Percentiles rank a stretch among this genome's conserved stretches.
phyloP scores from a whole-genome alignment of 495 filamentous ascomycete genomes.

The Talaromyces ruber region DNA sequence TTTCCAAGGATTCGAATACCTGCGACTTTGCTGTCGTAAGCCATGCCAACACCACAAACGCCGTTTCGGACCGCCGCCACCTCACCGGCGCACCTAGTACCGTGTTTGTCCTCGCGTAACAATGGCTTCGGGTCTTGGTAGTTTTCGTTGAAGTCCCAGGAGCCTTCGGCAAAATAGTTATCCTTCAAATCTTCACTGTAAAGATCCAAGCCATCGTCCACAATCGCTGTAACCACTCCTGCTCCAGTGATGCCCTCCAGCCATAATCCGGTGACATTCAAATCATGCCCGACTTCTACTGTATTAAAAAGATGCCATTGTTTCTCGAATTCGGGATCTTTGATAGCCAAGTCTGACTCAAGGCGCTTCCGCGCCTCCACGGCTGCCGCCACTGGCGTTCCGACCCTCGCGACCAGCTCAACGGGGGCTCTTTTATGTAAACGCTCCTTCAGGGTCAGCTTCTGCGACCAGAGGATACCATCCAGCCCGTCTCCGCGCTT shows the following conservation, averaged over 20 bases:
- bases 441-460: slow-evolving; percentile 63
- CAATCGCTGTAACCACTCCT: slow-evolving; percentile 82
- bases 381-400: slow-evolving; percentile 33
- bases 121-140: slow-evolving; percentile 68
- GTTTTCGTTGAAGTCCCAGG: slow-evolving; percentile 92
- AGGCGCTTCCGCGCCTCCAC: slow-evolving; percentile 52
- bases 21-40: slow-evolving; percentile 82
- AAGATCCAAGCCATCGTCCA: slow-evolving; percentile 96
- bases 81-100: slow-evolving; percentile 91
- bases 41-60: slow-evolving; percentile 92
- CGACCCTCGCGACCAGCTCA: not conserved
- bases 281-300: slow-evolving; percentile 72
- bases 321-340: slow-evolving; percentile 82
- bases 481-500: slow-evolving; percentile 53
- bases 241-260: slow-evolving; percentile 84
- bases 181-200: slow-evolving; percentile 87
- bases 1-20: slow-evolving; percentile 87
- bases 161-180: slow-evolving; percentile 86
- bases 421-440: slow-evolving; percentile 65
- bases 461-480: slow-evolving; percentile 69
- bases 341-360: slow-evolving; percentile 57
- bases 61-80: slow-evolving; percentile 84
- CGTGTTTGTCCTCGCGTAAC: slow-evolving; percentile 75
- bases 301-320: slow-evolving; percentile 96
- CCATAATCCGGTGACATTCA: slow-evolving; percentile 93